phyloP scores from a whole-genome alignment of 805 yeast genomes.

The Ogataea allantospora region DNA sequence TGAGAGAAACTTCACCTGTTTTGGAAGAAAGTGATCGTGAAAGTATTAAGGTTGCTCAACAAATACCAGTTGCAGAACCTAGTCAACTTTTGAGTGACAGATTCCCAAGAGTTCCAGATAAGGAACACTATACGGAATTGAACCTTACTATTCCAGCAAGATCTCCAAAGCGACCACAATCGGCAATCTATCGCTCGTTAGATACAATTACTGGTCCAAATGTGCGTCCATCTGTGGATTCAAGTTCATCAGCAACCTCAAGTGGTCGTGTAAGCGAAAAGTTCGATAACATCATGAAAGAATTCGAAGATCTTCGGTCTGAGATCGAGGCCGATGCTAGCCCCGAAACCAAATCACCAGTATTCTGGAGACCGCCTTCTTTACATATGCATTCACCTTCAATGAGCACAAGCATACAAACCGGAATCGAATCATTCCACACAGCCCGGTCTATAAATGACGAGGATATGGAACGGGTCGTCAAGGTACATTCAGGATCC shows the following conservation, averaged over 20 bases:
- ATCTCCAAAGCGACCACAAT: conserved; percentile 31
- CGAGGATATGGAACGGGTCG: conserved; percentile 4
- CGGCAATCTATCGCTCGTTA: conserved; percentile 6
- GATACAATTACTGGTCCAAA: conserved; percentile 3
- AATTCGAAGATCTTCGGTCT: conserved; percentile 30
- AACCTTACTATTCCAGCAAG: conserved; percentile 32
- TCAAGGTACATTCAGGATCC: conserved; percentile 14
- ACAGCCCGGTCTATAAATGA: conserved; percentile 18
- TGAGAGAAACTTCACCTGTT: conserved; percentile 18
- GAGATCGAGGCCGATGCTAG: conserved; percentile 26
- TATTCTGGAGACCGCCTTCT: conserved; percentile 1
- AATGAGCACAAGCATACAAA: conserved; percentile 16
- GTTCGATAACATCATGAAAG: conserved; percentile 34
- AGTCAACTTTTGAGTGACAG: conserved; percentile 4
- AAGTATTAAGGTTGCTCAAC: conserved; percentile 21
- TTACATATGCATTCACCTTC: conserved; percentile 10
- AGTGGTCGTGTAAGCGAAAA: conserved; percentile 24
- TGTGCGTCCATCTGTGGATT: conserved; percentile 3
- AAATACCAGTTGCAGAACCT: conserved; percentile 20
- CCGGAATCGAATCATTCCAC: conserved; percentile 27
- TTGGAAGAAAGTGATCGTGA: conserved; percentile 23
- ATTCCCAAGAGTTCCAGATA: conserved; percentile 26
- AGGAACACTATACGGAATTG: conserved; percentile 25
- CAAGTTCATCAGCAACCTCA: conserved; percentile 7
- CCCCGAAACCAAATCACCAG: conserved; percentile 4